Conservation (phyloP, 148 eudicot species). For the Vaccinium darrowii region DNA sequence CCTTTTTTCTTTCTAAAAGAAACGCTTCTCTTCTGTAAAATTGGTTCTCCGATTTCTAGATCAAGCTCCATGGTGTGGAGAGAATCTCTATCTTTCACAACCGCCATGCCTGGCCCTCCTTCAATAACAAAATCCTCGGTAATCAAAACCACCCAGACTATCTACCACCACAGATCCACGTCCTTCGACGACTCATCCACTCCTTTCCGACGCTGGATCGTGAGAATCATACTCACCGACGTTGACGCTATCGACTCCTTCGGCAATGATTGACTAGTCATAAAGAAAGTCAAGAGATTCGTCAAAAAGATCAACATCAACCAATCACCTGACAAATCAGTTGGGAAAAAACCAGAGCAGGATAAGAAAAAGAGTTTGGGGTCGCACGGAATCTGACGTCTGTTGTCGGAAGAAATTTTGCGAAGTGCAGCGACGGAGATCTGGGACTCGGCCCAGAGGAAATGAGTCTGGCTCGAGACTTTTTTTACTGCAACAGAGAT, state of each 20-base stretch:
- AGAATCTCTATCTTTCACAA: background rate
- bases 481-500: constrained; percentile 35
- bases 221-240: constrained; percentile 38
- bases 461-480: constrained; percentile 53
- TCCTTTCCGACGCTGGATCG: constrained; percentile 4
- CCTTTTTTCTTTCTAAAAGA: background rate
- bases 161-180: background rate
- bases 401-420: constrained; percentile 23
- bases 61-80: background rate
- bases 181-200: background rate
- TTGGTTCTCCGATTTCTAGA: background rate
- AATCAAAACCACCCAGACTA: constrained; percentile 17
- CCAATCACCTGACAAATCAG: background rate
- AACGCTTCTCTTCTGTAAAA: too few relatives aligned
- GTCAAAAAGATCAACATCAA: constrained; percentile 27
- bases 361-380: background rate
- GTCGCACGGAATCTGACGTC: constrained; percentile 15
- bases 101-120: background rate
- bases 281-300: constrained; percentile 27
- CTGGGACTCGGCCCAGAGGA: constrained; percentile 40
- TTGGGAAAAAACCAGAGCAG: background rate
- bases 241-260: constrained; percentile 42
- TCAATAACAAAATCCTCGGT: constrained; percentile 21
- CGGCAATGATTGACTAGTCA: background rate
- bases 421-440: constrained; percentile 46